Conservation (phyloP, 768 basidiomycete species). For the Obba rivulosa region DNA sequence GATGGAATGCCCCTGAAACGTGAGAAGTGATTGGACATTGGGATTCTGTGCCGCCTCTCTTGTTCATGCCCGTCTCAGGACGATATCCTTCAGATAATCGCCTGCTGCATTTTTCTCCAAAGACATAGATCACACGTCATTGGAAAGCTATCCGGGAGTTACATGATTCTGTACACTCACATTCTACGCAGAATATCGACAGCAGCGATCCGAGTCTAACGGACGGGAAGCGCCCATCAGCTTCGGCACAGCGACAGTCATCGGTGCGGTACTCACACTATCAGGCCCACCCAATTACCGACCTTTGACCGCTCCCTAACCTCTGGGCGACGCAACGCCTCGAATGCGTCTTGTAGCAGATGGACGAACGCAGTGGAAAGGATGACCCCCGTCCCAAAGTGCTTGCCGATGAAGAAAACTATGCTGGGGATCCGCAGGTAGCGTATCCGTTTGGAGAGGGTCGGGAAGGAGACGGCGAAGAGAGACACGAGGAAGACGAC, state of each 20-base stretch:
- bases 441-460: constrained; percentile 48
- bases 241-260: constrained; percentile 4
- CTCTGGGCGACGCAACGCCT: constrained; percentile 41
- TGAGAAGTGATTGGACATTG: background rate
- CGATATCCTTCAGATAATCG: too few species aligned
- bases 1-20: too few species aligned
- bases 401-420: constrained; percentile 81
- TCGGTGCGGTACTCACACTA: constrained; percentile 49
- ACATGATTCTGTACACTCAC: constrained; percentile 33
- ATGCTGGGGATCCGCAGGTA: constrained; percentile 59
- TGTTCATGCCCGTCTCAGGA: too few species aligned
- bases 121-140: too few species aligned
- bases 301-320: constrained; percentile 40
- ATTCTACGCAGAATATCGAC: constrained; percentile 75
- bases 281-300: constrained; percentile 58
- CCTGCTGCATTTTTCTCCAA: too few species aligned
- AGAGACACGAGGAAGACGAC: constrained; percentile 58
- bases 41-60: too few species aligned
- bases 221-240: constrained; percentile 2
- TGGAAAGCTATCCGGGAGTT: too few species aligned
- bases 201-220: constrained; percentile 58
- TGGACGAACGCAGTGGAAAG: constrained; percentile 81
- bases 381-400: constrained; percentile 85
- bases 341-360: constrained; percentile 72
- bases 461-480: constrained; percentile 61